Evolutionary conservation across 371 early-diverging fungal species (phyloP), one percentile per base, ranked within the genome.

Genomic region (Rhizopus delemar): DNA sequence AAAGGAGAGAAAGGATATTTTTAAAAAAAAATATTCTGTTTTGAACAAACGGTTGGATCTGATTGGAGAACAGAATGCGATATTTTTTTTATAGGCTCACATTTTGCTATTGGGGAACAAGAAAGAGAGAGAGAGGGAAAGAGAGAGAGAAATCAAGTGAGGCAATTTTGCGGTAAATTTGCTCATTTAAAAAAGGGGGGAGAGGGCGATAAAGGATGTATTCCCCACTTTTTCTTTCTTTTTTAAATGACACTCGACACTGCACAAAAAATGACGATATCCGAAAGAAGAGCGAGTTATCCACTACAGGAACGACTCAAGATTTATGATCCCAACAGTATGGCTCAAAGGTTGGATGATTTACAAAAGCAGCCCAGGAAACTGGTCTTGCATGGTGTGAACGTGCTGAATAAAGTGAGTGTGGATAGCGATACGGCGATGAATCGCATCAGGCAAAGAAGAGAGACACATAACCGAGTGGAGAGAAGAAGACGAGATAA

Each of bases 391-490:
- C 60, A 68, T 58, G 69, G 65, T 9, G 78, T 84, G 51, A 84
- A 84, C 50, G 75, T 84, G 32, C 68, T 84, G 49, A 84, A 84
- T 59, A 80, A 75, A 50, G 68, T 72, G 33, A 76, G 78, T 56
- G 58, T 84, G 28, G 85, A 83, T 49, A 78, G 74, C 58, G 73
- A 79, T 54, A 82, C 80, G 3, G 77, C 79, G n/a, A 70, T 79
- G 59, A 73, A 82, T 63, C 73, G 82, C 33, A 69, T 84, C 45
- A 75, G 74, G 54, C 73, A 81, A 56, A 70, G 82, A 35, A 72
- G 78, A 59, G 78, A 82, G 55, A 82, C 80, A 31, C 85, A 84
- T 59, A 83, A 83, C 61, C 74, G 73, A 34, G 84, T 83, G 9
- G 85, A 84, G 56, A 67, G 85, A 15, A 72, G 82, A 54, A 71